Evolutionary conservation across 129 eudicot genomes (phyloP).

Genomic region (Helichrysum umbraculigerum): DNA sequence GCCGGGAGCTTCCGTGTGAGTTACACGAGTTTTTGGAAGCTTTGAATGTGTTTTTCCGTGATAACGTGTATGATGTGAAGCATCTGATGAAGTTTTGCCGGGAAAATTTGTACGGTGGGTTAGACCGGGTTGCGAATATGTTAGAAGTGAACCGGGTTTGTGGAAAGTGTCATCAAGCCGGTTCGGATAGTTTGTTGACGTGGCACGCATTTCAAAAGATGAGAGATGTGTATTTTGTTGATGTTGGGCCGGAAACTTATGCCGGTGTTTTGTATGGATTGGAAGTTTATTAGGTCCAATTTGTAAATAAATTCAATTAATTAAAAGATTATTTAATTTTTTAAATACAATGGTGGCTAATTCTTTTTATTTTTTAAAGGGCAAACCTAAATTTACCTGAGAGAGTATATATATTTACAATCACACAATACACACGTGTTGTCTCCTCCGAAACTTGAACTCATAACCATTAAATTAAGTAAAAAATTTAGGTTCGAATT

Average conservation of each 20-base stretch:
- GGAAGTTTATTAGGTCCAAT: conserved; percentile 38
- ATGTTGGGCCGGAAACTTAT: conserved; percentile 44
- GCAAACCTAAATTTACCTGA: neutral
- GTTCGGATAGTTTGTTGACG: conserved; percentile 81
- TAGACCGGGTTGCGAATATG: conserved; percentile 61
- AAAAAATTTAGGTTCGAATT: too few relatives aligned
- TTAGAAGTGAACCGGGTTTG: conserved; percentile 64
- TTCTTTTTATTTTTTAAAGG: too few relatives aligned
- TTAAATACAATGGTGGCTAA: neutral
- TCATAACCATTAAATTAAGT: too few relatives aligned
- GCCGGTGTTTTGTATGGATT: conserved; percentile 77
- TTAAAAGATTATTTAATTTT: too few relatives aligned
- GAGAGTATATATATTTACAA: too few relatives aligned
- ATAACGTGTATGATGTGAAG: conserved; percentile 58
- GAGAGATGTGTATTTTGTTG: conserved; percentile 46
- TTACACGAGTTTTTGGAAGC: conserved; percentile 49
- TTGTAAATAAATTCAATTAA: neutral
- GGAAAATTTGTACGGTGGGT: conserved; percentile 56
- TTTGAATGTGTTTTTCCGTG: conserved; percentile 51
- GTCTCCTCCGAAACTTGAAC: too few relatives aligned
- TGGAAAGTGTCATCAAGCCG: conserved; percentile 80
- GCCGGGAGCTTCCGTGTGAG: conserved; percentile 48
- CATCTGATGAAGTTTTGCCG: conserved; percentile 60
- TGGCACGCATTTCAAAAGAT: conserved; percentile 75
- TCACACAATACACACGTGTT: too few relatives aligned